Conservation (phyloP, 2,329 filamentous ascomycete genomes). For the Diplodia mutila region DNA sequence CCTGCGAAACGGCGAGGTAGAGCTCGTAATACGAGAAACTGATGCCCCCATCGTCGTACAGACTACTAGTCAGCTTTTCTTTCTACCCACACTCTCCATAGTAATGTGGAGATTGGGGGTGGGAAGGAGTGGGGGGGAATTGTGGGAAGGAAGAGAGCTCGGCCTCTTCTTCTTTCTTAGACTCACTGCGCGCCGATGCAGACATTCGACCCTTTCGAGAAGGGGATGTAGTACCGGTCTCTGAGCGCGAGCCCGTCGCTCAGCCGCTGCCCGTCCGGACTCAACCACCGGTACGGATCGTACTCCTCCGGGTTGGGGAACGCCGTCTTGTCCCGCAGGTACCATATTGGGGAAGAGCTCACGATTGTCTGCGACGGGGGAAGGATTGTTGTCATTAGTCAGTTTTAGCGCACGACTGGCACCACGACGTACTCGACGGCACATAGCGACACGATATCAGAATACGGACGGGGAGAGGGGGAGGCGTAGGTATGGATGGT, state of each 20-base stretch:
- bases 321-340: slow-evolving; percentile 16
- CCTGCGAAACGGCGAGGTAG: slow-evolving; percentile 7
- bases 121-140: neutral
- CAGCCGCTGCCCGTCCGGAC: neutral
- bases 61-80: neutral
- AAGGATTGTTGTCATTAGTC: too few relatives aligned
- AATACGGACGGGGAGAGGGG: too few relatives aligned
- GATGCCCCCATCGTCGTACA: neutral
- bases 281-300: slow-evolving; percentile 13
- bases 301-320: slow-evolving; percentile 8
- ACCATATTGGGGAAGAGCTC: slow-evolving; percentile 16
- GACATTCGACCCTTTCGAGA: slow-evolving; percentile 12
- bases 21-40: slow-evolving; percentile 22
- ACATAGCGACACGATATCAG: too few relatives aligned
- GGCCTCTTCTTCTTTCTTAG: neutral
- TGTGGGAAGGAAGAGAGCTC: neutral
- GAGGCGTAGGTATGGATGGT: too few relatives aligned
- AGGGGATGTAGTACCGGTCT: slow-evolving; percentile 15
- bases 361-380: slow-evolving; percentile 4
- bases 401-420: too few relatives aligned
- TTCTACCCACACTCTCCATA: neutral
- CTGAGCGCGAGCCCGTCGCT: neutral
- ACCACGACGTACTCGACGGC: too few relatives aligned
- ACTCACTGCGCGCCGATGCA: slow-evolving; percentile 15
- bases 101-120: neutral